phyloP scores from a whole-genome alignment of 164 flowering plant species.

The Cinnamomum chago region DNA sequence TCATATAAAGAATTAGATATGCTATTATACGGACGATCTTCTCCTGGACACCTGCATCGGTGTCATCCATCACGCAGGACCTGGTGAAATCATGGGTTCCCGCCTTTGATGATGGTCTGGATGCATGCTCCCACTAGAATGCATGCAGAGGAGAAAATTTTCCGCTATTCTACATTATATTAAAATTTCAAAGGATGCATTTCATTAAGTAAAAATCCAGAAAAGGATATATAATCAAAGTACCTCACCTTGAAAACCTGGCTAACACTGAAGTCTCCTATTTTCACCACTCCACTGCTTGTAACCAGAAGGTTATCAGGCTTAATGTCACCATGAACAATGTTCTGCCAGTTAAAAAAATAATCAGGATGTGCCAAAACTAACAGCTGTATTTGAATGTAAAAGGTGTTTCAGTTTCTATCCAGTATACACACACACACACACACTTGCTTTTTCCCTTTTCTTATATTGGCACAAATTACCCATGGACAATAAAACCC shows the following conservation, averaged over 20 bases:
- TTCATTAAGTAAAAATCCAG: not conserved
- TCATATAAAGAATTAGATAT: not conserved
- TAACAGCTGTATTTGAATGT: too few species aligned
- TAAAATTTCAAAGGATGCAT: not conserved
- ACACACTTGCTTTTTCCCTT: too few species aligned
- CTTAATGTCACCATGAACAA: slow-evolving; percentile 95
- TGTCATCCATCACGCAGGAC: too few species aligned
- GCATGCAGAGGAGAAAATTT: too few species aligned
- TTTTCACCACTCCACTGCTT: slow-evolving; percentile 73
- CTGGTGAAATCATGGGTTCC: too few species aligned
- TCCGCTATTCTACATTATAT: not conserved
- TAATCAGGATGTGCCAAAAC: not conserved
- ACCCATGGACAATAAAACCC: too few species aligned
- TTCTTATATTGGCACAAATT: too few species aligned
- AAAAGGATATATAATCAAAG: not conserved
- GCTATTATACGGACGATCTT: not conserved
- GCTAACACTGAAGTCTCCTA: slow-evolving; percentile 96
- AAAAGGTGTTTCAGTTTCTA: too few species aligned
- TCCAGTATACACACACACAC: too few species aligned
- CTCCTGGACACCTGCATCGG: too few species aligned
- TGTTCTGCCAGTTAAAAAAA: slow-evolving; percentile 46
- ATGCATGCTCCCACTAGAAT: too few species aligned
- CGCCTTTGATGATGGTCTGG: too few species aligned
- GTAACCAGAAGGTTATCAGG: slow-evolving; percentile 92
- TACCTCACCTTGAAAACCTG: slow-evolving; percentile 84